phyloP scores from a whole-genome alignment of 805 yeast genomes.

The Dipodascopsis tothii region DNA sequence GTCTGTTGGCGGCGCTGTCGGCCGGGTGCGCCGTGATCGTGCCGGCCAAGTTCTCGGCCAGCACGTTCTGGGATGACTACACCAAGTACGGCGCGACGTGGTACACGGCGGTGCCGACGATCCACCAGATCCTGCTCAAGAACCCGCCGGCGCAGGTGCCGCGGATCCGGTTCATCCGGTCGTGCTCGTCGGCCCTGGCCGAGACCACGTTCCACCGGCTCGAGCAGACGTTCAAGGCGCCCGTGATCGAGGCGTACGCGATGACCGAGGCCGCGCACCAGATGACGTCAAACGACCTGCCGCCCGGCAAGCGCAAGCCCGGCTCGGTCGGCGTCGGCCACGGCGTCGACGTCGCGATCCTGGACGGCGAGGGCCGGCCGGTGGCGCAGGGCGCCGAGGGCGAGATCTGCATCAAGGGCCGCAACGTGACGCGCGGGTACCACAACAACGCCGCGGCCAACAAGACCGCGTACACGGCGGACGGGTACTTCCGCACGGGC shows the following conservation, averaged over 20 bases:
- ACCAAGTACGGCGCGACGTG: slow-evolving; percentile 47
- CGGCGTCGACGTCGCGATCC: slow-evolving; percentile 55
- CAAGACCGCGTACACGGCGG: slow-evolving; percentile 51
- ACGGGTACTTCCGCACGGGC: slow-evolving; percentile 67
- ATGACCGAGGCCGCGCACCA: slow-evolving; percentile 72
- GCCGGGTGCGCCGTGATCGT: slow-evolving; percentile 52
- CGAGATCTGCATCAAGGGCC: slow-evolving; percentile 62
- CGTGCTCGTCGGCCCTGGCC: slow-evolving; percentile 66
- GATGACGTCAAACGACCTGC: slow-evolving; percentile 64
- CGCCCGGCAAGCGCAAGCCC: slow-evolving; percentile 57
- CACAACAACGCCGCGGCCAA: slow-evolving; percentile 67
- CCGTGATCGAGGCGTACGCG: slow-evolving; percentile 70
- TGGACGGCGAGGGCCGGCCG: slow-evolving; percentile 44
- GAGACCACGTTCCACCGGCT: slow-evolving; percentile 54
- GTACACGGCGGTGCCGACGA: slow-evolving; percentile 72
- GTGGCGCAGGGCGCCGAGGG: slow-evolving; percentile 51
- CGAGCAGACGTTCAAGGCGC: slow-evolving; percentile 53
- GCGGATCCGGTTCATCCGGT: slow-evolving; percentile 56
- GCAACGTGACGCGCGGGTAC: slow-evolving; percentile 64
- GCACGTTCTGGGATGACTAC: slow-evolving; percentile 54
- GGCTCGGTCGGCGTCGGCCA: slow-evolving; percentile 71
- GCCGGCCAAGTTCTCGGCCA: slow-evolving; percentile 57
- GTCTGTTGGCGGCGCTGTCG: slow-evolving; percentile 51
- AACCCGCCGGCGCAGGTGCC: slow-evolving; percentile 47
- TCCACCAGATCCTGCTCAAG: slow-evolving; percentile 57